Base-by-base conservation (phyloP, 2,329 filamentous ascomycete species). In the Epichloe hybrida region DNA sequence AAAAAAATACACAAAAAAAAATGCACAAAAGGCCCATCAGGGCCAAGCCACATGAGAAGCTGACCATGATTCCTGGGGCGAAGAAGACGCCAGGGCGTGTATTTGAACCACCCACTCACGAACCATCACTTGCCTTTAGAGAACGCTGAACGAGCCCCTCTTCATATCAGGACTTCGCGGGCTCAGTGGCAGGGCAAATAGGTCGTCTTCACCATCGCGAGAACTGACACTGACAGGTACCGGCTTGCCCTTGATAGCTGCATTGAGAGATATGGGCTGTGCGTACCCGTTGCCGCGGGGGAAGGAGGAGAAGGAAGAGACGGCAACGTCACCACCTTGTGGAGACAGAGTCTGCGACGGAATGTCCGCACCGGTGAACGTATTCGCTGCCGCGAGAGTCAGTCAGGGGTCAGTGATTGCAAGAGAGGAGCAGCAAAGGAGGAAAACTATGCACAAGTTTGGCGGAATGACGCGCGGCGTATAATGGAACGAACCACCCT, bases 101-200 rank as follows among this genome's bases (percentile, higher is more conserved):
- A 5, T 12, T 7, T 42, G 1, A 15, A n/a, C 36, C 27, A 4
- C 27, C 27, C 9, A 31, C 31, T 31, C 1, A 31, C 8, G 1
- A 31, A 31, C 31, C 3, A 31, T 31, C 0, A 31, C 31, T 31
- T 31, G 31, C 9, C 3, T 31, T 31, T 3, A 46, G 13, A 48
- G 41, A 5, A 31, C 31, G 27, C 49, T 50, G 62, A 95, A 96
- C 0, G 88, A 89, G 61, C 86, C 90, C 58, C 82, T 86, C 49
- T 82, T 81, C 73, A 93, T 88, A 58, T 94, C 88, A 0, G 89
- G 89, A 59, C 86, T 90, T 48, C 89, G 75, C 1, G 89, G 89
- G 60, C 86, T 91, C 69, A 95, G 80, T 1, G 88, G 88, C 49
- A 95, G 76, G 0, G 88, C 89, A 62, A 96, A 96, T 2, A 95